A percentile compares a stretch with the other conserved stretches of the same genome.
These are phyloP conservation scores for Chalara sp. DNA, from an alignment of 2,329 filamentous ascomycete species.

Conservation along the genomic window DNA sequence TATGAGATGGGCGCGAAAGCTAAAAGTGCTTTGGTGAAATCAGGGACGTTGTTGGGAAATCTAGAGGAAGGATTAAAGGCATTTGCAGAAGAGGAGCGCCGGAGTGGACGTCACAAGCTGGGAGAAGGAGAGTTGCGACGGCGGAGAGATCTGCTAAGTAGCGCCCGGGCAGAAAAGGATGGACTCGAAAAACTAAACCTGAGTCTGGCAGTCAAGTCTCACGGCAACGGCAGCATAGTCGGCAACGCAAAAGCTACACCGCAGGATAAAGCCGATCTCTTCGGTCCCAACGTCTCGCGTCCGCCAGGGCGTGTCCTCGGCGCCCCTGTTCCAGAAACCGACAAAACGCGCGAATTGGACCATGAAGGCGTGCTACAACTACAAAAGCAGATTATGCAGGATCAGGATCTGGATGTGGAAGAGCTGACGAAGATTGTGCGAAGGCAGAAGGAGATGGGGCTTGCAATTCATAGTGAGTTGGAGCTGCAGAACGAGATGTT, in stretches of 20 bases:
- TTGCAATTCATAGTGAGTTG: conserved; percentile 69
- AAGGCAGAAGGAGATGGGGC: conserved; percentile 70
- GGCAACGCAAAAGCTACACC: conserved; percentile 21
- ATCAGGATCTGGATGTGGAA: conserved; percentile 69
- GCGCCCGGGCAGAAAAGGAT: conserved; percentile 67
- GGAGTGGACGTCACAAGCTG: conserved; percentile 32
- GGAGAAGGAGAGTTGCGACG: conserved; percentile 71
- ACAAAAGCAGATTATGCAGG: conserved; percentile 65
- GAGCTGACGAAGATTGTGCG: conserved; percentile 62
- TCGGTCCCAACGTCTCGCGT: conserved; percentile 33
- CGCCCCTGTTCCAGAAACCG: conserved; percentile 66
- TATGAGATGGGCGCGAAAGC: conserved; percentile 66
- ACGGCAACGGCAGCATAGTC: conserved; percentile 17
- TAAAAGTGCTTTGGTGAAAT: conserved; percentile 65
- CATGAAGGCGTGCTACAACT: conserved; percentile 68
- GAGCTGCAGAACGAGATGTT: conserved; percentile 66
- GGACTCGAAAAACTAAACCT: conserved; percentile 68
- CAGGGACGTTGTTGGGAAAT: conserved; percentile 54
- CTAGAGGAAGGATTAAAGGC: conserved; percentile 59
- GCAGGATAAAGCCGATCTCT: conserved; percentile 38
- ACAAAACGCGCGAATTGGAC: conserved; percentile 68
- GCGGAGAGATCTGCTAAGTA: conserved; percentile 61
- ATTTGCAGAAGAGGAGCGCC: conserved; percentile 42
- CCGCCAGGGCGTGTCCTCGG: conserved; percentile 61
- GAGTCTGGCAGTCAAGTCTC: conserved; percentile 42